Evolutionary conservation across 352 stramenopile species (phyloP), one percentile per base, ranked within the genome.

Genomic region (Globisporangium echinulatum): DNA sequence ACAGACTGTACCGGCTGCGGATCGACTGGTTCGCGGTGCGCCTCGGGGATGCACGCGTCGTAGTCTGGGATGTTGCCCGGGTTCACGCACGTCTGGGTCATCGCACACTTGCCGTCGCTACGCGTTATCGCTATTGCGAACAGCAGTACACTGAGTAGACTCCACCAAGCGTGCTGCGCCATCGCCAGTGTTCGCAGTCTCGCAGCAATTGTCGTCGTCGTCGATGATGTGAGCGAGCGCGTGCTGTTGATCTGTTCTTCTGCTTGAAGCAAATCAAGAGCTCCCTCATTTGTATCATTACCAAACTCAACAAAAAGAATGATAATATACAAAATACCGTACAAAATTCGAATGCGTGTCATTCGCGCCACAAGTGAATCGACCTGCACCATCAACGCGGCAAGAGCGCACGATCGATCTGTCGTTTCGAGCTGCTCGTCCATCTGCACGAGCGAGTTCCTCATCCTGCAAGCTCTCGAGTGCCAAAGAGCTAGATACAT

Each of bases 71-170:
- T 58, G 54, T 93, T 90, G 38, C 71, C 73, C 0, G 81, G 79
- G 54, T 90, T 90, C 37, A 88, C 70, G 61, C 83, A 93, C 33
- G 74, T 86, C 68, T 91, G 81, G 7, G 83, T 91, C 81, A 93
- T 93, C 7, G 79, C 71, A 47, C 83, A 93, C 50, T 77, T 75
- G 58, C 65, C 71, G 13, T 65, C 40, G 4, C 14, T 43, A 1
- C 15, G 38, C 39, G 15, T 38, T 7, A 33, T 11, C n/a, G 17
- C 2, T 8, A 58, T 43, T 11, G 15, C 25, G 1, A 19, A 3
- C 11, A 59, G 36, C 17, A 55, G 13, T 11, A 1, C 15, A 5
- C n/a, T 52, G 17, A 33, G 25, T 33, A 33, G 25, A 33, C 48
- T 40, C 5, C 33, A 56, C 9, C 13, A 47, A 13, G 11, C 8